Base-by-base conservation (phyloP, 2,329 filamentous ascomycete genomes). In the Dactylellina sp. region DNA sequence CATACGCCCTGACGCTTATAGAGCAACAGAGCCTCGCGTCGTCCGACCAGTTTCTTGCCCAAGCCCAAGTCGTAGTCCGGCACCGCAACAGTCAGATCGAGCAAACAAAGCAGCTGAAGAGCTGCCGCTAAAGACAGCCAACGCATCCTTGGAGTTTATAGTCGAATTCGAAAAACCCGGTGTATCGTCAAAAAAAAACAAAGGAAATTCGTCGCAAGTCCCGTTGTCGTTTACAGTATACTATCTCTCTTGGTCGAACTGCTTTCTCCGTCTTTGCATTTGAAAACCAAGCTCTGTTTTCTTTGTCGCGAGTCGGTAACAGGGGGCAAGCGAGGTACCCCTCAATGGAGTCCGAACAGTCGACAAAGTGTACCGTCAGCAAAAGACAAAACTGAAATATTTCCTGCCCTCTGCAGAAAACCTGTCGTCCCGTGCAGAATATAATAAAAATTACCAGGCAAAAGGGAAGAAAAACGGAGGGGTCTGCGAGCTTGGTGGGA, bases 221-320 rank as follows among this genome's bases (percentile, higher is more conserved):
- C 22, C 14, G 1, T 49, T 25, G 61, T 56, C 39, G 46, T n/a
- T 55, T 20, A 39, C 18, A 39, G 20, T 32, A 32, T 32, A 32
- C 9, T 32, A 5, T 49, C 49, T 57, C 20, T 14, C 20, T 22
- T 55, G 12, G n/a, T 56, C n/a, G 40, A 35, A 44, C n/a, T 18
- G 16, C 49, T 52, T 12, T 63, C 22, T 35, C 44, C 37, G 32
- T 32, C 50, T 39, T 56, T 52, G 39, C 28, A 44, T 35, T 39
- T 7, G 24, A 35, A 16, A 52, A 20, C 56, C 39, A 55, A 49
- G 35, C 7, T n/a, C 24, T 22, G 18, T 28, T 39, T 20, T 46
- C 25, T 32, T 40, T 74, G 70, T 74, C 70, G 70, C 70, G 70
- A 74, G 56, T 74, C 70, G 70, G 70, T 59, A 74, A 65, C 60